Conservation (phyloP, 345 rosid genomes). For the Populus alba region DNA sequence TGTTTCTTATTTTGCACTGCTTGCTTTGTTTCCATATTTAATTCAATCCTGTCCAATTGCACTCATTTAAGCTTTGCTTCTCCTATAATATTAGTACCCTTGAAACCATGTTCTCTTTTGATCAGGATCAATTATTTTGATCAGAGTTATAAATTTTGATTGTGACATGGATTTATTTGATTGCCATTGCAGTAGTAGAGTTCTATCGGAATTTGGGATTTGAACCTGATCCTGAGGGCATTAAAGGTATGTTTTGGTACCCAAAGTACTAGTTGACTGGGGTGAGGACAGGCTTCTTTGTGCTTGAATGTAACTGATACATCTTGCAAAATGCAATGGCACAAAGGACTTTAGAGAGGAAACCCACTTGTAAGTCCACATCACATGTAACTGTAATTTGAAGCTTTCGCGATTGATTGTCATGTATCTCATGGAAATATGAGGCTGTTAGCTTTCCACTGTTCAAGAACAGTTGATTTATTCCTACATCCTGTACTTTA, state of each 20-base stretch:
- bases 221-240: constrained; percentile 94
- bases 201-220: constrained; percentile 91
- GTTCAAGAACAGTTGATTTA: not conserved
- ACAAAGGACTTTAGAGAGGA: not conserved
- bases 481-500: not conserved
- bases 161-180: not conserved
- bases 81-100: not conserved
- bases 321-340: constrained; percentile 15
- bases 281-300: not conserved
- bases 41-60: no score
- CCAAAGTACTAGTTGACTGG: constrained; percentile 48
- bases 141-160: not conserved
- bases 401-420: not conserved
- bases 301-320: constrained; percentile 1
- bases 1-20: no score
- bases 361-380: not conserved
- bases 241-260: constrained; percentile 98
- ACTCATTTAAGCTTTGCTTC: no score
- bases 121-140: not conserved
- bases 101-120: not conserved
- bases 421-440: not conserved
- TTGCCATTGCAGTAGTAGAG: constrained; percentile 69
- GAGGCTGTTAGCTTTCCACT: no score
- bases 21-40: no score
- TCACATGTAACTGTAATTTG: not conserved